These are phyloP conservation scores for Isochrysis galbana DNA, from an alignment of 78 protist genomes.

Conservation along the genomic window DNA sequence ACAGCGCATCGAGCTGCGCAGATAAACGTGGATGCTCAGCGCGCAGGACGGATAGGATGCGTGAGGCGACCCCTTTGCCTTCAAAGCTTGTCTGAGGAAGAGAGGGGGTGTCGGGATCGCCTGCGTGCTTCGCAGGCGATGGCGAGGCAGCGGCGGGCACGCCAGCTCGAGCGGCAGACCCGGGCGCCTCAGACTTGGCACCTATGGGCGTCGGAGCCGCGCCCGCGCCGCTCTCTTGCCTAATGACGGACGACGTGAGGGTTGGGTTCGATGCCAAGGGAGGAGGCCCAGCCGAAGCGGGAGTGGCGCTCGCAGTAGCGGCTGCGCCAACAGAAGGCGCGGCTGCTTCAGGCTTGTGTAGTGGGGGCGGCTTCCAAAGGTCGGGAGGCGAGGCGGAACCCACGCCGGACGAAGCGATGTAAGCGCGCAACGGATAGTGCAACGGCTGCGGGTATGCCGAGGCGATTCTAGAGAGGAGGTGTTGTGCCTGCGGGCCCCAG, in stretches of 20 bases:
- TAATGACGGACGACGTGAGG: neutral
- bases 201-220: neutral
- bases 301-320: neutral
- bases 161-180: neutral
- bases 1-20: neutral
- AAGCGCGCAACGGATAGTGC: constrained; percentile 49
- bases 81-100: neutral
- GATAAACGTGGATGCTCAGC: neutral
- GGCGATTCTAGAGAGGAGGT: constrained; percentile 35
- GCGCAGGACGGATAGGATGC: neutral
- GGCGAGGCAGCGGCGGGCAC: neutral
- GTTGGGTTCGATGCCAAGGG: neutral
- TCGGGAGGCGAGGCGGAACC: neutral
- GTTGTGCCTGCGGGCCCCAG: constrained; percentile 13
- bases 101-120: neutral
- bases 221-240: neutral
- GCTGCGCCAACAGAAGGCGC: neutral
- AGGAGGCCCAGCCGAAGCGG: neutral
- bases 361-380: neutral
- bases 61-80: neutral
- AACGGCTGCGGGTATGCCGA: constrained; percentile 56
- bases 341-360: neutral
- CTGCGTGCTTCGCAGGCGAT: neutral
- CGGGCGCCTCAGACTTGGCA: neutral
- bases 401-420: neutral